Conservation (phyloP, 139 green algal species). For the Tetradesmus lagerheimii region DNA sequence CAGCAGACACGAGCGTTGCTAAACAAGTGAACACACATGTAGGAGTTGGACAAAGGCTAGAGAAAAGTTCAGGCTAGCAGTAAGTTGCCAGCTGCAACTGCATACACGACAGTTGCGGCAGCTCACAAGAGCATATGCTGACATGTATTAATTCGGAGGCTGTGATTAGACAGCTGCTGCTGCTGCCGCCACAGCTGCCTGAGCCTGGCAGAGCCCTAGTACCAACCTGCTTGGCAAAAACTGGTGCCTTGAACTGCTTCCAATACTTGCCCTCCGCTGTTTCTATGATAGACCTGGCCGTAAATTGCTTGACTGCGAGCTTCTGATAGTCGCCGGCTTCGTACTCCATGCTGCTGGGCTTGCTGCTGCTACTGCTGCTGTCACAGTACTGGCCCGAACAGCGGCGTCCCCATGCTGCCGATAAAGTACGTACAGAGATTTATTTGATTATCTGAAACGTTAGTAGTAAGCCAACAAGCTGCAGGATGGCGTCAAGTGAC, state of each 20-base stretch:
- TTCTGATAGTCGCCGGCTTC: constrained; percentile 77
- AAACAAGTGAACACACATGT: no score
- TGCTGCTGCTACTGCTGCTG: constrained; percentile 12
- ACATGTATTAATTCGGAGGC: no score
- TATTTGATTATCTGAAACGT: background rate
- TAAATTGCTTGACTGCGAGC: constrained; percentile 76
- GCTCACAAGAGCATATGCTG: no score
- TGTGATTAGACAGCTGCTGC: background rate
- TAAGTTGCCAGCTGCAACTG: background rate
- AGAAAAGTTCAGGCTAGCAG: no score
- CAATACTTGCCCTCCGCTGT: constrained; percentile 92
- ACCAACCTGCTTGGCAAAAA: constrained; percentile 78
- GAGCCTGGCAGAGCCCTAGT: background rate
- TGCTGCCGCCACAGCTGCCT: background rate
- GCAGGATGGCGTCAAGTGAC: background rate
- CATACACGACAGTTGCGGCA: no score
- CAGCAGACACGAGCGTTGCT: background rate
- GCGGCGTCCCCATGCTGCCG: background rate
- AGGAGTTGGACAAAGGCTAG: no score
- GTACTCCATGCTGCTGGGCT: constrained; percentile 59
- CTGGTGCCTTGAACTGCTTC: constrained; percentile 74
- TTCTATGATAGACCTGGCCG: constrained; percentile 73
- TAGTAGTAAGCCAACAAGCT: background rate
- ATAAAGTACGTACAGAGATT: background rate
- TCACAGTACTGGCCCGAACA: background rate